Percentiles rank a stretch among this genome's conserved stretches.
These are phyloP conservation scores for Colletotrichum liriopes DNA, from an alignment of 2,329 filamentous ascomycete genomes.

Conservation along the genomic window DNA sequence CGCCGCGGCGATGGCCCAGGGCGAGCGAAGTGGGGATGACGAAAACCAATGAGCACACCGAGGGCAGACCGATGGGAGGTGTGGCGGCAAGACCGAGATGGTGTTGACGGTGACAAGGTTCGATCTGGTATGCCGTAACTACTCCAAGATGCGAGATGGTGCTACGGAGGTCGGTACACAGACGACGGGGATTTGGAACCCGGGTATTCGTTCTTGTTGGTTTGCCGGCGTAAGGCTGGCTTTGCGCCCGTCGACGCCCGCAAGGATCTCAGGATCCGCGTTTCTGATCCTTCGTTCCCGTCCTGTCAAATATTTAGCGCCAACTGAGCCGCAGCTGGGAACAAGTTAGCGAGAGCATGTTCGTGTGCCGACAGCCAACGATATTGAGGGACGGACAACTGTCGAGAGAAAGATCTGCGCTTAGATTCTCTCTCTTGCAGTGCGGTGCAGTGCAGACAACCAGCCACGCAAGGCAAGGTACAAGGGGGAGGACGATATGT, in stretches of 20 bases:
- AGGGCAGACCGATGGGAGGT: constrained; percentile 25
- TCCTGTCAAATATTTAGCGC: constrained; percentile 10
- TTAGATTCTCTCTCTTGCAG: constrained; percentile 5
- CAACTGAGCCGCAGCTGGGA: constrained; percentile 13
- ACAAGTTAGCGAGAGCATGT: not conserved
- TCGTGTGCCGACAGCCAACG: not conserved
- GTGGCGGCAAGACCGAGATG: not conserved
- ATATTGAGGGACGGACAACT: not conserved
- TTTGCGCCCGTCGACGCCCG: constrained; percentile 2
- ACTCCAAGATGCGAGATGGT: too few relatives aligned
- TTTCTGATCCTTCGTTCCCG: constrained; percentile 19
- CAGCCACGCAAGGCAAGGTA: constrained; percentile 26
- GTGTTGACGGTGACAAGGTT: not conserved
- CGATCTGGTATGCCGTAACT: not conserved
- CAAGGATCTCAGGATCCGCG: constrained; percentile 10
- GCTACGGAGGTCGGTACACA: not conserved
- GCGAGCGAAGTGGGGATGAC: constrained; percentile 17
- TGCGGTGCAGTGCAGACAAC: constrained; percentile 14
- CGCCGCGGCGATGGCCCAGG: not conserved
- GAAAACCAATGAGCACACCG: constrained; percentile 13
- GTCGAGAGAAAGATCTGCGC: constrained; percentile 5
- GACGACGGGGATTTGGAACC: not conserved
- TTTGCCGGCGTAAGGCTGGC: constrained; percentile 2
- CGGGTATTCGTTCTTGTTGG: not conserved
- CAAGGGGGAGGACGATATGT: constrained; percentile 11